Base-by-base conservation (phyloP, 768 basidiomycete genomes). In the Rhodotorula toruloides region DNA sequence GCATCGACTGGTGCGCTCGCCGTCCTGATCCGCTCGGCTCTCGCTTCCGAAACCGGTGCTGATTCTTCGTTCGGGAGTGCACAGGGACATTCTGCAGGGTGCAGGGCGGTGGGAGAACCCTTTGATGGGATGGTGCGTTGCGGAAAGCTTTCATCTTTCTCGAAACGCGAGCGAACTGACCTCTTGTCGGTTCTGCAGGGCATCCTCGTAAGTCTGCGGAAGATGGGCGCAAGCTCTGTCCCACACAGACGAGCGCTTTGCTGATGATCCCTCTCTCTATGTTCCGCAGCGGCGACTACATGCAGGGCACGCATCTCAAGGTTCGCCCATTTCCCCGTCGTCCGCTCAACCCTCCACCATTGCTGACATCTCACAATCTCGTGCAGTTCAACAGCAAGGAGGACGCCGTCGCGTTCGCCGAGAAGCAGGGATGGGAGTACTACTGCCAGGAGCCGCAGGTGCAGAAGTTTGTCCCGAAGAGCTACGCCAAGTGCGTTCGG, bases 41-140 rank as follows among this genome's bases (percentile, higher is more conserved):
- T n/a, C n/a, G n/a, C n/a, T n/a, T n/a, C n/a, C n/a, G n/a, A n/a
- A n/a, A n/a, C n/a, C n/a, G n/a, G n/a, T n/a, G n/a, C n/a, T n/a
- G n/a, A n/a, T n/a, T n/a, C n/a, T n/a, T n/a, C n/a, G n/a, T n/a
- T n/a, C n/a, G n/a, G n/a, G n/a, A n/a, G n/a, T n/a, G n/a, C n/a
- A n/a, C n/a, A n/a, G n/a, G 81, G 94, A 98, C 74, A 85, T 85
- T 62, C 80, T 97, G n/a, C 85, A 84, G 63, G 91, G 93, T 40
- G 86, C 84, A 36, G 91, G 90, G 19, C 83, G 94, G 57, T 99
- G 94, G 94, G 92, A 97, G 82, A 99, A 98, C 76, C 90, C 91
- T 8, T 77, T 99, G 72, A 99, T 98, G 90, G 94, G 94, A 49
- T 99, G 84, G 89, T 93, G 76, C 79, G 89, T 83, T 16, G 27